phyloP scores from a whole-genome alignment of 805 yeast species.

The Naumovozyma baii region DNA sequence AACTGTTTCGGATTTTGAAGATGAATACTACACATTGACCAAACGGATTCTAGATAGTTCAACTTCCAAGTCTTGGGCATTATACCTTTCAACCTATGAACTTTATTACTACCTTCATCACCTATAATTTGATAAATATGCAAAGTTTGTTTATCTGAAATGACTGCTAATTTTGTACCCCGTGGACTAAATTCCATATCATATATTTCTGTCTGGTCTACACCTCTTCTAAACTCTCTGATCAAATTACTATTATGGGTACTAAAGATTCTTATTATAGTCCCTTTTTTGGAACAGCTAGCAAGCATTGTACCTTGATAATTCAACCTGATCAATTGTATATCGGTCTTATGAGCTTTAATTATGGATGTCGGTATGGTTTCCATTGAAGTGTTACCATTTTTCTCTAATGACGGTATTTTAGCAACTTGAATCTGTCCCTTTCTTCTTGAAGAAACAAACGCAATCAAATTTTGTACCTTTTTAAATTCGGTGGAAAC shows the following conservation, averaged over 20 bases:
- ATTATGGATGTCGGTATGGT: conserved; percentile 38
- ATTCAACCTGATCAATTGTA: conserved; percentile 60
- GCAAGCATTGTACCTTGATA: conserved; percentile 74
- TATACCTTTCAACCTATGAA: conserved; percentile 54
- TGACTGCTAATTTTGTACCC: conserved; percentile 67
- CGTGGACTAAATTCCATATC: conserved; percentile 77
- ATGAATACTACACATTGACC: conserved; percentile 78
- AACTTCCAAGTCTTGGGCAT: conserved; percentile 50
- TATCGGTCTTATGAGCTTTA: conserved; percentile 74
- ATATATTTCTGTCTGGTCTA: conserved; percentile 73
- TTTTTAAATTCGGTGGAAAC: not conserved
- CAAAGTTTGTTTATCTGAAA: conserved; percentile 81
- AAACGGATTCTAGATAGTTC: conserved; percentile 68
- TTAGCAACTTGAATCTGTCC: conserved; percentile 28
- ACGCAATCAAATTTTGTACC: conserved; percentile 17
- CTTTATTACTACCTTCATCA: conserved; percentile 31
- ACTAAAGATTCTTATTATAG: conserved; percentile 74
- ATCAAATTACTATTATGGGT: conserved; percentile 50
- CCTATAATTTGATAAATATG: conserved; percentile 56
- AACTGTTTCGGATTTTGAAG: conserved; percentile 24
- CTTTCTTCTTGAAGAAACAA: conserved; percentile 16
- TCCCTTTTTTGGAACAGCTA: conserved; percentile 84
- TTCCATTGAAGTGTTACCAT: conserved; percentile 3
- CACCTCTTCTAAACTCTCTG: conserved; percentile 83
- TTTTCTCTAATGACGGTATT: conserved; percentile 11